These are phyloP conservation scores for Pleoardoris graminearum DNA, from an alignment of 2,329 filamentous ascomycete species.

Conservation along the genomic window DNA sequence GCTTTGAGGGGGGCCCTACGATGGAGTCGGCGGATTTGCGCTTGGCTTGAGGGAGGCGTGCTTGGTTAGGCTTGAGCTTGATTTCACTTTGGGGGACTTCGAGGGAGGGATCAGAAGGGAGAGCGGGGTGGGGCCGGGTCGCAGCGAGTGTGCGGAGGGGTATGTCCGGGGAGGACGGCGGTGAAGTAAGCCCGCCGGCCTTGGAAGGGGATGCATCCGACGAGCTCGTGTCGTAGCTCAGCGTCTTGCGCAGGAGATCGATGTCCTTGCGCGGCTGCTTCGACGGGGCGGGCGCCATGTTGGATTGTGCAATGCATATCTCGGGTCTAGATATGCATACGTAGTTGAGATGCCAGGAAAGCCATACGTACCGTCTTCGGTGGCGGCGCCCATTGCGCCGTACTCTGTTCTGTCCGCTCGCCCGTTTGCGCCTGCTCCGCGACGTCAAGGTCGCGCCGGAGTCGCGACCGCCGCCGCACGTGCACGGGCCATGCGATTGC, in stretches of 20 bases:
- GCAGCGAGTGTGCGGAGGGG: neutral
- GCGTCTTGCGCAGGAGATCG: slow-evolving; percentile 6
- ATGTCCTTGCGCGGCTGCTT: slow-evolving; percentile 9
- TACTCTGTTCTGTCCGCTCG: neutral
- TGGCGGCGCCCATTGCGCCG: slow-evolving; percentile 38
- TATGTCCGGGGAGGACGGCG: neutral
- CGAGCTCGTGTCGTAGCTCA: slow-evolving; percentile 10
- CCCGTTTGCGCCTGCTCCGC: neutral
- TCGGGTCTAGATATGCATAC: neutral
- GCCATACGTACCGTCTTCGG: slow-evolving; percentile 43
- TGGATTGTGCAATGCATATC: neutral
- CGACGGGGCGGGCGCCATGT: neutral
- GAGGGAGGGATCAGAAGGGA: slow-evolving; percentile 11
- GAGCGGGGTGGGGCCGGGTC: neutral
- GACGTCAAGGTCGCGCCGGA: slow-evolving; percentile 11
- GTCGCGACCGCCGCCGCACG: slow-evolving; percentile 13
- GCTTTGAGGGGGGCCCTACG: slow-evolving; percentile 63
- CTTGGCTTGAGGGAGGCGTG: slow-evolving; percentile 53
- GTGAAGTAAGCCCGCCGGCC: neutral
- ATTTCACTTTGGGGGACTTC: slow-evolving; percentile 17
- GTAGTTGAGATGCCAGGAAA: slow-evolving; percentile 1
- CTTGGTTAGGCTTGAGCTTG: slow-evolving; percentile 19
- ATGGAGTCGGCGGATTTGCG: slow-evolving; percentile 73
- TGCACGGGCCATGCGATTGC: slow-evolving; percentile 11
- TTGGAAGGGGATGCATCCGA: neutral